Evolutionary conservation across 202 grass and related monocot genomes (phyloP), one percentile per base, ranked within the genome.

Genomic region (Eragrostis tef): DNA sequence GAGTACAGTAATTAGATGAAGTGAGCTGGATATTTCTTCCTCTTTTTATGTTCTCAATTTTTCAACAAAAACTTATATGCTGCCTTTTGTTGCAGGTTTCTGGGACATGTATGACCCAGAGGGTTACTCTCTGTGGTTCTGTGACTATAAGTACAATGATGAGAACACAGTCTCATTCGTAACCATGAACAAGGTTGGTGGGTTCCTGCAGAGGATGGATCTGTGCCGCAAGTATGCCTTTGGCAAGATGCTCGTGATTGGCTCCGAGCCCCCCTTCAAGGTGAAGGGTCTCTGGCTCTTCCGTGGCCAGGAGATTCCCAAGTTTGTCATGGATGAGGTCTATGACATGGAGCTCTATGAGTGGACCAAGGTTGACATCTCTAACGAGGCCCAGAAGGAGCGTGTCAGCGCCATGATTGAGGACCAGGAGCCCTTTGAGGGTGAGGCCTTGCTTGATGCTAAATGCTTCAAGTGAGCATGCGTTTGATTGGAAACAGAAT

Each of bases 51-150:
- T 15, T 60, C 42, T 31, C 1, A 15, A 12, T 62, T 9, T 54
- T 53, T 67, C 9, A 19, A 66, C 7, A 0, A 13, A 43, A 67
- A 22, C 11, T 73, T 63, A 47, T 22, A 8, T 58, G 16, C 6
- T 25, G 1, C 9, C 25, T 62, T n/a, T 11, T 67, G 12, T 70
- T 87, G 60, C 90, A 97, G 94, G 94, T 83, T 97, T 97, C 79
- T 97, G 94, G 94, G 86, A 97, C 39, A 97, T 97, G 94, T 97
- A 86, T 62, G 94, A 97, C 61, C 84, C 94, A 10, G 94, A 97
- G 77, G 94, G 94, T 16, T 97, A 97, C 84, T 97, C 94, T 34
- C 74, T 97, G 5, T 97, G 94, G 94, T 97, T 97, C 86, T 97
- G 94, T 72, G 87, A 97, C 27, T 97, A 97, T 84, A 97, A 92